A percentile compares a stretch with the other conserved stretches of the same genome.
These are phyloP conservation scores for Podospora sp. DNA, from an alignment of 495 filamentous ascomycete species.

Conservation along the genomic window DNA sequence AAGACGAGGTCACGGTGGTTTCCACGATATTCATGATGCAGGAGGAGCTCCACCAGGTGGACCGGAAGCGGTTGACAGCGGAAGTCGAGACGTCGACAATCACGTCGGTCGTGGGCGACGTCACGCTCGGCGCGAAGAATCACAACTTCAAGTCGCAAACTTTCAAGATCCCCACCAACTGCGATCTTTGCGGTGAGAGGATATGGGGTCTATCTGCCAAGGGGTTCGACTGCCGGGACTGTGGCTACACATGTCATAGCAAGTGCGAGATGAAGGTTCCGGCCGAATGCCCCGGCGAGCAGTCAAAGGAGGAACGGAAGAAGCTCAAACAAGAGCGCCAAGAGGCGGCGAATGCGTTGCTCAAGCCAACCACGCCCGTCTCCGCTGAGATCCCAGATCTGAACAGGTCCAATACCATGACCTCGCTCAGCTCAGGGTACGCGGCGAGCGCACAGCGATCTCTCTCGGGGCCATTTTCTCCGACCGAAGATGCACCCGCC, in stretches of 20 bases:
- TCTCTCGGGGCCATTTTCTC: slow-evolving; percentile 60
- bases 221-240: slow-evolving; percentile 92
- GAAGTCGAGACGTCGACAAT: slow-evolving; percentile 93
- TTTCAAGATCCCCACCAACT: slow-evolving; percentile 98
- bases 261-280: slow-evolving; percentile 99
- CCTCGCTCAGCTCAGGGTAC: slow-evolving; percentile 86
- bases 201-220: slow-evolving; percentile 97
- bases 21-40: slow-evolving; percentile 74
- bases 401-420: slow-evolving; percentile 87
- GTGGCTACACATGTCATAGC: slow-evolving; percentile 96
- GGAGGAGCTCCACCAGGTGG: slow-evolving; percentile 83
- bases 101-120: slow-evolving; percentile 80
- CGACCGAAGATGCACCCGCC: slow-evolving; percentile 46
- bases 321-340: slow-evolving; percentile 83
- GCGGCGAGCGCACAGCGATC: slow-evolving; percentile 77
- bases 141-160: slow-evolving; percentile 97
- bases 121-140: slow-evolving; percentile 86
- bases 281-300: slow-evolving; percentile 91
- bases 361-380: slow-evolving; percentile 42
- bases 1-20: slow-evolving; percentile 80
- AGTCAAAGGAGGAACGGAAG: slow-evolving; percentile 91
- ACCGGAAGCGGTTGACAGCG: slow-evolving; percentile 79
- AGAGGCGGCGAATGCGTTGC: slow-evolving; percentile 68
- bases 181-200: slow-evolving; percentile 91
- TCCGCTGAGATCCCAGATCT: slow-evolving; percentile 57